Evolutionary conservation across 805 yeast genomes (phyloP), one percentile per base, ranked within the genome.

Genomic region (Schwanniomyces polymorphus): DNA sequence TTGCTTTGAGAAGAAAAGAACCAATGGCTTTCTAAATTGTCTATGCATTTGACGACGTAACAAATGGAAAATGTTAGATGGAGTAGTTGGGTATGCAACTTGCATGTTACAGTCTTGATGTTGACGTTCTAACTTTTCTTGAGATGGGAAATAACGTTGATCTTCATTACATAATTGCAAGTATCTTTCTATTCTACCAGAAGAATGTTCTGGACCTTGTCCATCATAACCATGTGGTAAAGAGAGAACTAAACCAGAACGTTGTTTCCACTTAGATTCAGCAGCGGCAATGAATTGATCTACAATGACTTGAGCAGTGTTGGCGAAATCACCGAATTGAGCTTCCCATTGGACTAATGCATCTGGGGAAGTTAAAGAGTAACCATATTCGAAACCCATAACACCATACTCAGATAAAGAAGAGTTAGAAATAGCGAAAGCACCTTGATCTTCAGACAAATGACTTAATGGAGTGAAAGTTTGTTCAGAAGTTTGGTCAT

Each of bases 221-320:
- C 99, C 99, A 69, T 94, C 99, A 70, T 91, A 94, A 76, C 99
- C 99, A 69, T 94, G 99, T 48, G 99, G 99, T 72, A 94, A 80
- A 3, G 97, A 89, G 59, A 94, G 75, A 33, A 94, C 96, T 50
- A 94, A 67, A 68, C 99, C 99, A 11, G 97, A 89, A 75, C 99
- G 88, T 80, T 94, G 99, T 69, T 89, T 88, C 99, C 99, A 94
- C 77, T 94, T 94, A 57, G 91, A 82, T 77, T 94, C 99, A 69
- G 96, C 99, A 66, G 91, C 89, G 39, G 97, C 88, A 65, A 94
- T 82, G 69, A 94, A 94, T 78, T 94, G 99, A 72, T 94, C 99
- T 59, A 89, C 80, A 59, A 94, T 88, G 54, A 94, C 98, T 78
- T 94, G 99, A 16, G 97, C 99, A 57, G 98, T 94, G 81, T 94